Evolutionary conservation across 495 filamentous ascomycete species (phyloP).

Genomic region (Neurospora discreta): DNA sequence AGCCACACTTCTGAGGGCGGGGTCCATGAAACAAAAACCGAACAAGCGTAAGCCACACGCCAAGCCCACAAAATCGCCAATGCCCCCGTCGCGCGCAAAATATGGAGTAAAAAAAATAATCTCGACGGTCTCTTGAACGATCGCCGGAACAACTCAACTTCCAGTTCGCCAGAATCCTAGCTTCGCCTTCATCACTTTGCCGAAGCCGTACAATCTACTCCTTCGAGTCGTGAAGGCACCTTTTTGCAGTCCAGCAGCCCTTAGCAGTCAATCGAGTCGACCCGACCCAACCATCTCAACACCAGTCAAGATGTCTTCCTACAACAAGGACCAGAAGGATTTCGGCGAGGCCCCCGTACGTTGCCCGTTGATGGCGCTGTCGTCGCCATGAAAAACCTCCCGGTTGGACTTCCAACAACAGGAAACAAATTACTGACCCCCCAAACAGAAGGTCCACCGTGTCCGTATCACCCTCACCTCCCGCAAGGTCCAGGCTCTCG

Average conservation of each 20-base stretch:
- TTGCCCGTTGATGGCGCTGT: constrained; percentile 2
- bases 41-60: background rate
- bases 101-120: background rate
- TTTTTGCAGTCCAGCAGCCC: constrained; percentile 1
- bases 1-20: background rate
- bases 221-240: constrained; percentile 57
- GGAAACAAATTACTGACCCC: background rate
- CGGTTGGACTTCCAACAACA: background rate
- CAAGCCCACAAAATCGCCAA: constrained; percentile 8
- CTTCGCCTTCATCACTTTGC: constrained; percentile 68
- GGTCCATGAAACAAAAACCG: constrained; percentile 1
- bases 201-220: constrained; percentile 39
- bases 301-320: constrained; percentile 63
- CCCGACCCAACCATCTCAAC: constrained; percentile 13
- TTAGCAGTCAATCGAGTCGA: constrained; percentile 1
- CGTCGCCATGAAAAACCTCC: background rate
- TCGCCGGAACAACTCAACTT: constrained; percentile 2
- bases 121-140: background rate
- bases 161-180: background rate
- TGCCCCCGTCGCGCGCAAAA: constrained; percentile 9
- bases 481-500: constrained; percentile 82
- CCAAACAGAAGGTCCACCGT: constrained; percentile 78
- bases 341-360: constrained; percentile 45
- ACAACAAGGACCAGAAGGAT: constrained; percentile 93
- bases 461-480: constrained; percentile 97